Base-by-base conservation (phyloP, 331 rosid species). In the Acacia concinna region DNA sequence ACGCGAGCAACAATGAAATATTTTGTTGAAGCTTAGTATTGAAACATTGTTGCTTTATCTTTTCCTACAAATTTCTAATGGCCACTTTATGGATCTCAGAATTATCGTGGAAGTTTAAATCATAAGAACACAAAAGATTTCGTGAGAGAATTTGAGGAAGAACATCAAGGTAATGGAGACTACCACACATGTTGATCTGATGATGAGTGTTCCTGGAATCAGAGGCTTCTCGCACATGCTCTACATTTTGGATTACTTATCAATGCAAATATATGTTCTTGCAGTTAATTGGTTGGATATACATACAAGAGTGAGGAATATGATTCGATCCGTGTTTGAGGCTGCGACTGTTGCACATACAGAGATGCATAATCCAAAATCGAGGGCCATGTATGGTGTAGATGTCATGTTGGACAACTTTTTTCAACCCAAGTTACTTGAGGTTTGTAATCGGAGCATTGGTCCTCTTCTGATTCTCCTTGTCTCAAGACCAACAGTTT, bases 301-400 rank as follows among this genome's bases (percentile, higher is more conserved):
- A 77, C 97, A 93, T 74, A 54, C 76, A n/a, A 87, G 94, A 87
- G 86, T 95, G 56, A 81, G 79, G 60, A 87, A 47, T 34, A 86
- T 93, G 98, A 88, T 95, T 79, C 88, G 94, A 54, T 89, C 89
- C 0, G 96, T 93, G 75, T 95, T 95, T 6, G 98, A 90, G 86
- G 91, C 97, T 3, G 99, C 98, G 43, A 91, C 93, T 25, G 77
- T 60, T 60, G 86, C 88, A 56, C 99, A 95, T 84, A 94, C 98
- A 4, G 98, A 91, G 91, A 95, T 95, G 99, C 94, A 89, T 51
- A 84, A 77, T 81, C 91, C 93, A 73, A 78, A 69, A 52, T 91
- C 99, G 6, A 88, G 98, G 86, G 97, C 99, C 80, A 91, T 95
- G 52, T 95, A 93, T 54, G 99, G 99, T 27, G 79, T 95, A 59